Percentiles rank a stretch among this genome's conserved stretches.
phyloP scores from a whole-genome alignment of 139 green algal species.

The Tetraselmis striata region DNA sequence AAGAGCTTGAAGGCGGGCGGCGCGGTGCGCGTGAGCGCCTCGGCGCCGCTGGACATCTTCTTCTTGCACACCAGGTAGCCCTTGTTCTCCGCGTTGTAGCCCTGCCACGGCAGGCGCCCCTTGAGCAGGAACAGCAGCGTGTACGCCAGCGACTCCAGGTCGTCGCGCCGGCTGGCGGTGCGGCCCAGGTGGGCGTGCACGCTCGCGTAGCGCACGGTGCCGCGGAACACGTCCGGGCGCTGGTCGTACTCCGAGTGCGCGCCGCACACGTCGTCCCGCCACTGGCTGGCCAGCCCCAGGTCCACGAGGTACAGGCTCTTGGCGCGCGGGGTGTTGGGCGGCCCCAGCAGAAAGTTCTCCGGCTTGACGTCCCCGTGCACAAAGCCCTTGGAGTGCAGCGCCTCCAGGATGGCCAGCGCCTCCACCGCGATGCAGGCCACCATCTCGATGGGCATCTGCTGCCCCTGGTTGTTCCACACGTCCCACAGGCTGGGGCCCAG shows the following conservation, averaged over 20 bases:
- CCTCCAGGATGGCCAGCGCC: conserved; percentile 18
- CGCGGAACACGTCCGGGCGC: conserved; percentile 18
- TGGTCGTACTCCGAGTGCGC: conserved; percentile 18
- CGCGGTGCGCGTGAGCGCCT: conserved; percentile 4
- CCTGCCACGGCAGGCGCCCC: conserved; percentile 16
- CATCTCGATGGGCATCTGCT: conserved; percentile 12
- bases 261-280: conserved; percentile 8
- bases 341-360: conserved; percentile 23
- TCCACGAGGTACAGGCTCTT: conserved; percentile 22
- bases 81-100: conserved; percentile 19
- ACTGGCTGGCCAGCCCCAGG: conserved; percentile 15
- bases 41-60: conserved; percentile 17
- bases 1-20: conserved; percentile 12
- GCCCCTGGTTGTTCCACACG: conserved; percentile 22
- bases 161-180: conserved; percentile 17
- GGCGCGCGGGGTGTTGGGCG: conserved; percentile 1
- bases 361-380: conserved; percentile 23
- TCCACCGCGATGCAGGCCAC: conserved; percentile 21
- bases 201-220: conserved; percentile 17
- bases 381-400: conserved; percentile 13
- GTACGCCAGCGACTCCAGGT: conserved; percentile 22
- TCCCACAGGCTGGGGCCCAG: conserved; percentile 19
- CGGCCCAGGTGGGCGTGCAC: conserved; percentile 20
- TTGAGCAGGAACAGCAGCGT: conserved; percentile 21
- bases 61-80: conserved; percentile 26